Evolutionary conservation across 2,329 filamentous ascomycete species (phyloP).

Genomic region (Mariannaea sp.): DNA sequence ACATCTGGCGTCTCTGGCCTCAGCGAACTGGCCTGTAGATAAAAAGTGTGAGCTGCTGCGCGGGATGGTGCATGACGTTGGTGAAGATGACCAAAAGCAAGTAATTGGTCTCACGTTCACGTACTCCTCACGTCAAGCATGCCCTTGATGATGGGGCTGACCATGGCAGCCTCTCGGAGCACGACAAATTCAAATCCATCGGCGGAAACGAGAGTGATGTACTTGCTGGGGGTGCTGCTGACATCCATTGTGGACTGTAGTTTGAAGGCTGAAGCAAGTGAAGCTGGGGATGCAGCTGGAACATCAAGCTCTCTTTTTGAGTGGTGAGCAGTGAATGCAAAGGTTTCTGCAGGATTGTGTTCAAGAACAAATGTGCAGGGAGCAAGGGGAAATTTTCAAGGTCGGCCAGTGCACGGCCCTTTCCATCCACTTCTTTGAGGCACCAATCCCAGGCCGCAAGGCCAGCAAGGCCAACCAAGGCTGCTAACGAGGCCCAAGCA

Average conservation of each 20-base stretch:
- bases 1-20: slow-evolving; percentile 68
- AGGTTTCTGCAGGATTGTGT: slow-evolving; percentile 8
- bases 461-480: too few species aligned
- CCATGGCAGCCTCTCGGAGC: slow-evolving; percentile 69
- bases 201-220: slow-evolving; percentile 75
- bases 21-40: slow-evolving; percentile 63
- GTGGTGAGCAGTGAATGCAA: too few species aligned
- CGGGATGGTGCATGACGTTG: not conserved
- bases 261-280: not conserved
- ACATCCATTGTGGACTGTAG: slow-evolving; percentile 32
- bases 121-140: slow-evolving; percentile 74
- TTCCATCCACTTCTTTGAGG: not conserved
- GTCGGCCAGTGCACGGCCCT: slow-evolving; percentile 29
- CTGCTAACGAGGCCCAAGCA: too few species aligned
- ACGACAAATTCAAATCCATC: slow-evolving; percentile 81
- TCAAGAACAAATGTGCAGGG: slow-evolving; percentile 10
- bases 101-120: slow-evolving; percentile 24
- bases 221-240: slow-evolving; percentile 57
- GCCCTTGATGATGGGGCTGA: slow-evolving; percentile 73
- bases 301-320: too few species aligned
- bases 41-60: slow-evolving; percentile 26
- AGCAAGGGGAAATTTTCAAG: slow-evolving; percentile 29
- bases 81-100: not conserved
- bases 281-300: too few species aligned
- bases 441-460: not conserved